Conservation (phyloP, 2,329 filamentous ascomycete species). For the Byssochlamys sp. region DNA sequence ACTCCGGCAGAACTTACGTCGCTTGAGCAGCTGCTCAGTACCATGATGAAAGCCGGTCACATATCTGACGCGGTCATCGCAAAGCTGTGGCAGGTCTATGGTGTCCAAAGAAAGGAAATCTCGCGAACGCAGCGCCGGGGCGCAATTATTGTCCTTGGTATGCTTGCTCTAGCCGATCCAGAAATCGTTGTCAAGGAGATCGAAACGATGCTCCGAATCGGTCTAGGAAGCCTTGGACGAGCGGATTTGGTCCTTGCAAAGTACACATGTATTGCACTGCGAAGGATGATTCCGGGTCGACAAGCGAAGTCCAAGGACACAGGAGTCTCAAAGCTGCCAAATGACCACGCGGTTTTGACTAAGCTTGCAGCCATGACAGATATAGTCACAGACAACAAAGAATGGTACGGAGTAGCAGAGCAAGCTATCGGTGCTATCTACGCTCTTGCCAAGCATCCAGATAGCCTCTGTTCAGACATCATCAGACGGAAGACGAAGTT, state of each 20-base stretch:
- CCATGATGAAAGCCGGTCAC: constrained; percentile 91
- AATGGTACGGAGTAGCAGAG: constrained; percentile 90
- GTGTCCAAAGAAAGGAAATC: constrained; percentile 84
- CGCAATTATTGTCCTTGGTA: constrained; percentile 90
- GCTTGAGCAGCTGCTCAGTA: constrained; percentile 84
- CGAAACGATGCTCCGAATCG: constrained; percentile 84
- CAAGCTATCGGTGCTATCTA: constrained; percentile 96
- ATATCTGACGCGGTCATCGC: constrained; percentile 76
- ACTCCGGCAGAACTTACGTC: constrained; percentile 92
- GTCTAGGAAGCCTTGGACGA: constrained; percentile 69
- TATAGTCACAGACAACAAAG: constrained; percentile 77
- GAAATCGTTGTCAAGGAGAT: constrained; percentile 92
- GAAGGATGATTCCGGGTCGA: constrained; percentile 80
- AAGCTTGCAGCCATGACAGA: constrained; percentile 78
- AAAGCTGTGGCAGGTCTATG: constrained; percentile 96
- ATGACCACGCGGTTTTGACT: constrained; percentile 78
- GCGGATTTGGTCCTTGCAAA: constrained; percentile 81
- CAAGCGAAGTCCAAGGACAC: constrained; percentile 61
- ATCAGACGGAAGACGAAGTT: constrained; percentile 74
- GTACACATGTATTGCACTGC: constrained; percentile 86
- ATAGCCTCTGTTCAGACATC: constrained; percentile 83
- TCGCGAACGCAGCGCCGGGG: constrained; percentile 83
- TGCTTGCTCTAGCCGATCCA: constrained; percentile 86
- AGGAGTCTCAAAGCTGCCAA: constrained; percentile 65
- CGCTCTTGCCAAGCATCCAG: constrained; percentile 82